phyloP scores from a whole-genome alignment of 1,284 basidiomycete species.

The Pascua guehoae region DNA sequence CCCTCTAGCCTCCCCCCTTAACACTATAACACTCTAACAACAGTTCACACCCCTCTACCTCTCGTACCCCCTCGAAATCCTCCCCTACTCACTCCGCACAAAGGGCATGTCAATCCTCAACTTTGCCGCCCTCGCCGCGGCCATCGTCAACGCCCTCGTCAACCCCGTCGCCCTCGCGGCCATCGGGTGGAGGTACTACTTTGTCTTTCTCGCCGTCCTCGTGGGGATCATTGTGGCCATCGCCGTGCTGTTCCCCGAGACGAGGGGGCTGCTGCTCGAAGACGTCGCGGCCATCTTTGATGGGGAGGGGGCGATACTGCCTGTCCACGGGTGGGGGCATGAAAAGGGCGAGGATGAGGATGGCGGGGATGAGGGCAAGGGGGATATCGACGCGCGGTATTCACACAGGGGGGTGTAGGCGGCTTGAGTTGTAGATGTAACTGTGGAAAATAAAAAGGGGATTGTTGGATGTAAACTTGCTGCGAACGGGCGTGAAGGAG shows the following conservation, averaged over 20 bases:
- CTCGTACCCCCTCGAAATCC: slow-evolving; percentile 24
- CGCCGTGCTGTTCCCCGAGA: slow-evolving; percentile 27
- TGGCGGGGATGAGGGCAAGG: no score
- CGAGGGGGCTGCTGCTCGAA: slow-evolving; percentile 25
- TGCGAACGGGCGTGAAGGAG: no score
- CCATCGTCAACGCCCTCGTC: slow-evolving; percentile 19
- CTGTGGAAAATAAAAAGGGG: no score
- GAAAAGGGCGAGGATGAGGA: not conserved
- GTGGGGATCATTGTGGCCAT: slow-evolving; percentile 11
- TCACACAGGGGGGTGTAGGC: no score
- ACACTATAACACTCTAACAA: no score
- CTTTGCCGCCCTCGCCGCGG: not conserved
- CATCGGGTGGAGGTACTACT: slow-evolving; percentile 34
- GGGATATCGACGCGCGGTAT: no score
- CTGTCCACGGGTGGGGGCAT: not conserved
- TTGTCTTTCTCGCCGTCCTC: slow-evolving; percentile 30
- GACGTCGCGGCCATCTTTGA: slow-evolving; percentile 26
- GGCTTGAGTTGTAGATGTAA: no score
- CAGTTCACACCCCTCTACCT: slow-evolving; percentile 12
- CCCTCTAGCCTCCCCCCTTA: no score
- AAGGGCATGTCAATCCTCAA: slow-evolving; percentile 11
- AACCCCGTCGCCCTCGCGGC: slow-evolving; percentile 26
- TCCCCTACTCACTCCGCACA: slow-evolving; percentile 16
- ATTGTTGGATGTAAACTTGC: no score
- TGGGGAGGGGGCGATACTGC: not conserved